Evolutionary conservation across 108 stramenopile genomes (phyloP).

Genomic region (Skeletonema menzelii): DNA sequence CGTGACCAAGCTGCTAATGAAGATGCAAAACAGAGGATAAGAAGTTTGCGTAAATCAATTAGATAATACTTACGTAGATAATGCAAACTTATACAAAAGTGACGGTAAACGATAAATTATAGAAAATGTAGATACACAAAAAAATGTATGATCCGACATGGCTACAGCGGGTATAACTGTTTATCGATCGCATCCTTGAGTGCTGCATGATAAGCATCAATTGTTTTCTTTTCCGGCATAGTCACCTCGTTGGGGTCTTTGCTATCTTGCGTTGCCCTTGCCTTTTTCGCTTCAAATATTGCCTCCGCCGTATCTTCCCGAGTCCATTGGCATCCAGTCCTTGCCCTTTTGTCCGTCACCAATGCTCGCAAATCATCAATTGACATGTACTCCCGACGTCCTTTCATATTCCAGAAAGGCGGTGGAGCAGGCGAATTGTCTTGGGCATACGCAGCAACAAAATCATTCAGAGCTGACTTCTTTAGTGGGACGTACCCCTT

Average conservation of each 20-base stretch:
- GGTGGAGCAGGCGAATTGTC: neutral
- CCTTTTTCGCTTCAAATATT: neutral
- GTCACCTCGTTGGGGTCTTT: neutral
- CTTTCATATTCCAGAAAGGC: neutral
- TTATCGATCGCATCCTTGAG: neutral
- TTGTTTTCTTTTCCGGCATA: neutral
- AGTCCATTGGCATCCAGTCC: neutral
- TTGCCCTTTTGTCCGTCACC: neutral
- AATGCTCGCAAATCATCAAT: neutral
- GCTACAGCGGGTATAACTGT: neutral
- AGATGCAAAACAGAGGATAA: neutral
- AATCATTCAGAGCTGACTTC: neutral
- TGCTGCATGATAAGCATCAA: neutral
- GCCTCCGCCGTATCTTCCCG: neutral
- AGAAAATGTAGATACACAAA: neutral
- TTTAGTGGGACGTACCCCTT: neutral
- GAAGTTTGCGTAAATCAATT: neutral
- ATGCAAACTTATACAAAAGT: neutral
- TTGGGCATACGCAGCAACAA: neutral
- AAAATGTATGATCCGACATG: neutral
- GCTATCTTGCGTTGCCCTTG: neutral
- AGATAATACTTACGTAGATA: neutral
- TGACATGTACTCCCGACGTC: neutral
- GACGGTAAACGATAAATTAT: neutral
- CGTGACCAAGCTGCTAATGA: neutral